Base-by-base conservation (phyloP, 2,329 filamentous ascomycete genomes). In the Podosphaera leucotricha region DNA sequence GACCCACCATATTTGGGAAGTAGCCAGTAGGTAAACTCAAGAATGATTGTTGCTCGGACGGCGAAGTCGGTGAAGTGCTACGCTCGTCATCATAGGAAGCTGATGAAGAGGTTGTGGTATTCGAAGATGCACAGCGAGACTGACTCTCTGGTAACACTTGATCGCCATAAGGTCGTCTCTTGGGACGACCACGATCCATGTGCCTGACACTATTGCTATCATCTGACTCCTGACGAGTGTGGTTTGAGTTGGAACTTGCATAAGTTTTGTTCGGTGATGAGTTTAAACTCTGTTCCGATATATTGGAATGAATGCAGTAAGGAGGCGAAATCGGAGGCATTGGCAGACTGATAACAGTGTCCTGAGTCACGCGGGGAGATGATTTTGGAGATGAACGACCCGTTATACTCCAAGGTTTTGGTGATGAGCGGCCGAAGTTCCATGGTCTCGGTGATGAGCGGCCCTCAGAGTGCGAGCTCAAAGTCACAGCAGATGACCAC, bases 1-100 rank as follows among this genome's bases (percentile, higher is more conserved):
- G 60, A 0, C 58, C 50, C 0, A 68, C 75, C n/a, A 76, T 66
- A n/a, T 56, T 58, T 1, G 69, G 65, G 46, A 62, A 66, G 55
- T 66, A 66, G 0, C 75, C 75, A 44, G 64, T 64, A 0, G 75
- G 76, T n/a, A 80, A 62, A 41, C 64, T 61, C 54, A 76, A 71
- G 47, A 76, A 77, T 0, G 70, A 71, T 21, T 64, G 64, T 41
- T 70, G 64, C 2, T 65, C 61, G 1, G 47, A 45, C 19, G 33
- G 38, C 1, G 44, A 40, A 21, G 28, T 40, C 6, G 46, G 35
- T 28, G 43, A 38, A 16, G 36, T 33, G 15, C 24, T 35, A 1
- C 24, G 40, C 6, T 21, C 40, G 3, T 40, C 21, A 24, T 40
- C 38, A 26, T 13, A 24, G 4, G 10, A 33, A 7, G 40, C 8